Evolutionary conservation across 1,284 basidiomycete genomes (phyloP).

Genomic region (Trametes pubescens): DNA sequence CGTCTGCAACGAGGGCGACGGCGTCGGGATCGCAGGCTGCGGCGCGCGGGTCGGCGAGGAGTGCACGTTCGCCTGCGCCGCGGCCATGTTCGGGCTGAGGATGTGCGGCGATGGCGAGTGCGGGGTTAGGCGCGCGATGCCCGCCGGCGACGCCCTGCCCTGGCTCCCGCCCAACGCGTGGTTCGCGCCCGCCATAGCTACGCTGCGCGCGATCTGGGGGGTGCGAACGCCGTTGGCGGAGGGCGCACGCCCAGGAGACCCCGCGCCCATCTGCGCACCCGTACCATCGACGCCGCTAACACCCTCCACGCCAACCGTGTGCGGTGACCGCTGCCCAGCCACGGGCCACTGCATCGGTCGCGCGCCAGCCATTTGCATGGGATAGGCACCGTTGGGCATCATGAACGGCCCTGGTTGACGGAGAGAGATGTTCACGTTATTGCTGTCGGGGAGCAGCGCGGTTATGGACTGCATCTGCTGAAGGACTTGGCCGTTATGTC

Average conservation of each 20-base stretch:
- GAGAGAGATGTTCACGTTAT: conserved; percentile 41
- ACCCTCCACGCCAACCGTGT: conserved; percentile 41
- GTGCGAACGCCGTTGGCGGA: conserved; percentile 59
- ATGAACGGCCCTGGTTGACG: conserved; percentile 45
- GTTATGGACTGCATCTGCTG: conserved; percentile 62
- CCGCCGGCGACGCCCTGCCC: conserved; percentile 38
- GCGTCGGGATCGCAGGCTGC: conserved; percentile 57
- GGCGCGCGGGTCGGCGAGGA: conserved; percentile 64
- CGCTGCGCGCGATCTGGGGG: conserved; percentile 46
- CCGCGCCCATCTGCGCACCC: conserved; percentile 44
- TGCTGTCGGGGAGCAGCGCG: conserved; percentile 48
- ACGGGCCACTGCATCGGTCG: conserved; percentile 54
- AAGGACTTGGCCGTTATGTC: conserved; percentile 48
- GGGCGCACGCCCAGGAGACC: conserved; percentile 53
- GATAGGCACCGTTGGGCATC: conserved; percentile 47
- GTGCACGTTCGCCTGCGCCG: conserved; percentile 49
- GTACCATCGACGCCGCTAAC: conserved; percentile 38
- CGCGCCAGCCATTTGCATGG: conserved; percentile 50
- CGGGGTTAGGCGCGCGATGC: conserved; percentile 42
- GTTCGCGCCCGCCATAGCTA: conserved; percentile 39
- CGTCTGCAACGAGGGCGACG: conserved; percentile 70
- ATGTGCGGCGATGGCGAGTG: conserved; percentile 63
- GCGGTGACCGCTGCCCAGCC: conserved; percentile 31
- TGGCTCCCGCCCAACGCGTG: conserved; percentile 51
- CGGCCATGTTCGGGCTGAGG: conserved; percentile 57